Conservation (phyloP, 495 filamentous ascomycete genomes). For the Aspergillus nidulans region DNA sequence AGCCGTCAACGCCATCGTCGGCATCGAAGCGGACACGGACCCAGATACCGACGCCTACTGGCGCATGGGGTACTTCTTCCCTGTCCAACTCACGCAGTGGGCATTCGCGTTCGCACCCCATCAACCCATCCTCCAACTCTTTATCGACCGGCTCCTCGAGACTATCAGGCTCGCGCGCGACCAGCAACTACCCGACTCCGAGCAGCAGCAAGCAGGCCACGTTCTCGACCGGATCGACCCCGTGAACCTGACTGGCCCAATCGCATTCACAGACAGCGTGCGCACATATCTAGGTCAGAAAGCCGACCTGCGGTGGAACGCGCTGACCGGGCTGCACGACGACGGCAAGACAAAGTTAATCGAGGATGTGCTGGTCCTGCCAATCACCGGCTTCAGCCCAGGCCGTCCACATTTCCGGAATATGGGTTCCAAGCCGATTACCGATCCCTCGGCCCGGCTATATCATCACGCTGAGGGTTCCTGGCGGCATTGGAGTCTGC, state of each 20-base stretch:
- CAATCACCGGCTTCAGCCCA: constrained; percentile 21
- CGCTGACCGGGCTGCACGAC: constrained; percentile 14
- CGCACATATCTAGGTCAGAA: neutral
- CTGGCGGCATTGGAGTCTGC: constrained; percentile 12
- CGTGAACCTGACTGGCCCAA: constrained; percentile 14
- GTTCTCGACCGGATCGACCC: constrained; percentile 12
- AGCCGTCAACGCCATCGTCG: constrained; percentile 13
- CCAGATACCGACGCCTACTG: constrained; percentile 14
- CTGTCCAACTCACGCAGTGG: constrained; percentile 20
- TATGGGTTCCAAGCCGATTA: constrained; percentile 19
- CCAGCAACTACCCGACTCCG: neutral
- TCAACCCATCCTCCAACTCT: constrained; percentile 11
- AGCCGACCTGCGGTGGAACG: constrained; percentile 15
- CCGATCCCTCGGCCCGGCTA: constrained; percentile 15
- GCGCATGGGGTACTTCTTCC: constrained; percentile 18
- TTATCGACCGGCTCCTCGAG: constrained; percentile 3
- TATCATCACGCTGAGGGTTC: constrained; percentile 16
- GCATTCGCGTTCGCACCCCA: constrained; percentile 15
- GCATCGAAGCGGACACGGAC: constrained; percentile 18
- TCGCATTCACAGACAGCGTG: constrained; percentile 13
- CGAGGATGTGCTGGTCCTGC: constrained; percentile 17
- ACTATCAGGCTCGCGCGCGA: neutral
- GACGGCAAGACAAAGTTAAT: constrained; percentile 13
- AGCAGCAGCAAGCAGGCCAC: too few species aligned
- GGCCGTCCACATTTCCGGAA: constrained; percentile 7